phyloP scores from a whole-genome alignment of 2,329 filamentous ascomycete species.

The Colletotrichum incanum region DNA sequence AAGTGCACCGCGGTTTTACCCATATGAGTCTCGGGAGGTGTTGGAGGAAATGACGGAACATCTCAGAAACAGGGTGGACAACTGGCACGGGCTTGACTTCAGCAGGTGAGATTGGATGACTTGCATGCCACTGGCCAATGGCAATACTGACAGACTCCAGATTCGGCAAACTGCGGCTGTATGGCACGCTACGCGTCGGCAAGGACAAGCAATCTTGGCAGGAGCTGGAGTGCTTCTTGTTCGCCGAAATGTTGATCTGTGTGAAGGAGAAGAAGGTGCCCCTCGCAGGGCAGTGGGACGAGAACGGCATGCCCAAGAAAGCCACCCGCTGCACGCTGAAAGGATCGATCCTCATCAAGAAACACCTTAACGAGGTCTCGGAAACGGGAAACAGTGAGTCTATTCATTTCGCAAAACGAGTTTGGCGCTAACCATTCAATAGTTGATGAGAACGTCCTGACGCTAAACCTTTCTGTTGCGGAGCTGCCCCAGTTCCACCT shows the following conservation, averaged over 20 bases:
- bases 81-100: constrained; percentile 98
- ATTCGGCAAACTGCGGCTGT: constrained; percentile 92
- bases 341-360: constrained; percentile 98
- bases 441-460: constrained; percentile 86
- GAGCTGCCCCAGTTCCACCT: constrained; percentile 97
- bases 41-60: constrained; percentile 90
- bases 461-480: constrained; percentile 89
- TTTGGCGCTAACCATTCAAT: constrained; percentile 50
- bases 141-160: constrained; percentile 60
- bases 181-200: constrained; percentile 91
- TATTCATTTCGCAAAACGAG: constrained; percentile 18
- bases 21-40: constrained; percentile 82
- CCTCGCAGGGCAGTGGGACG: constrained; percentile 77
- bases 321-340: constrained; percentile 89
- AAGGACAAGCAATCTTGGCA: constrained; percentile 98
- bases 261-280: constrained; percentile 94
- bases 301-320: constrained; percentile 71
- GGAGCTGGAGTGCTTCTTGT: constrained; percentile 96
- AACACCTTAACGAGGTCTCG: constrained; percentile 90
- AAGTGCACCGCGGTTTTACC: constrained; percentile 73
- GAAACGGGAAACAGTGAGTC: constrained; percentile 72
- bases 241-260: constrained; percentile 99
- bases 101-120: constrained; percentile 69
- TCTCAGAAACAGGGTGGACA: constrained; percentile 90
- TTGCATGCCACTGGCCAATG: constrained; percentile 12